Percentiles rank a stretch among this genome's conserved stretches.
These are phyloP conservation scores for Jasminum sambac DNA, from an alignment of 257 asterid genomes.

Conservation along the genomic window DNA sequence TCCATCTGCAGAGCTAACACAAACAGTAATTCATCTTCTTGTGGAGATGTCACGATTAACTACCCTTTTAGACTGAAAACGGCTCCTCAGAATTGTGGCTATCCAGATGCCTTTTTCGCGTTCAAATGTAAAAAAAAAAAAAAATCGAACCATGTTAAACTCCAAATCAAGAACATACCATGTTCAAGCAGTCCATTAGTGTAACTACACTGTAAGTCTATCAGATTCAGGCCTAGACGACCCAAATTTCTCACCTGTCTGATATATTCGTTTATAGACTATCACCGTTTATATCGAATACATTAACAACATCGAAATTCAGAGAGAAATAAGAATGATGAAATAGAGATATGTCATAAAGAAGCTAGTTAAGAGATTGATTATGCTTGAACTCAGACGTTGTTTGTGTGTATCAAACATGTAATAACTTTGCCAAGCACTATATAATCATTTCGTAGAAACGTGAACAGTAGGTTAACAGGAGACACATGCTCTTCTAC, in stretches of 20 bases:
- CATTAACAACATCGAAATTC: slow-evolving; percentile 6
- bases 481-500: too few relatives aligned
- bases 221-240: slow-evolving; percentile 47
- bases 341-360: too few relatives aligned
- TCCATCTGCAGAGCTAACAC: slow-evolving; percentile 32
- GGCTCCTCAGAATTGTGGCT: not conserved
- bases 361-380: too few relatives aligned
- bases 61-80: slow-evolving; percentile 39
- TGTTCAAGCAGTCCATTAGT: slow-evolving; percentile 44
- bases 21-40: slow-evolving; percentile 45
- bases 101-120: slow-evolving; percentile 17
- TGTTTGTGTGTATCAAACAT: too few relatives aligned
- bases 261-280: slow-evolving; percentile 9
- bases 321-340: too few relatives aligned
- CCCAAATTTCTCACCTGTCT: slow-evolving; percentile 33
- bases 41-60: slow-evolving; percentile 47
- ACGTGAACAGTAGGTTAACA: too few relatives aligned
- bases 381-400: too few relatives aligned
- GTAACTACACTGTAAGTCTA: slow-evolving; percentile 40
- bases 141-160: slow-evolving; percentile 34
- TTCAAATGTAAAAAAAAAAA: slow-evolving; percentile 46
- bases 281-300: slow-evolving; percentile 17
- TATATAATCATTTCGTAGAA: too few relatives aligned
- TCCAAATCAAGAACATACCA: slow-evolving; percentile 30
- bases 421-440: too few relatives aligned